A percentile compares a stretch with the other conserved stretches of the same genome.
Conservation (phyloP, 768 basidiomycete species). For the Lentinula sp. region DNA sequence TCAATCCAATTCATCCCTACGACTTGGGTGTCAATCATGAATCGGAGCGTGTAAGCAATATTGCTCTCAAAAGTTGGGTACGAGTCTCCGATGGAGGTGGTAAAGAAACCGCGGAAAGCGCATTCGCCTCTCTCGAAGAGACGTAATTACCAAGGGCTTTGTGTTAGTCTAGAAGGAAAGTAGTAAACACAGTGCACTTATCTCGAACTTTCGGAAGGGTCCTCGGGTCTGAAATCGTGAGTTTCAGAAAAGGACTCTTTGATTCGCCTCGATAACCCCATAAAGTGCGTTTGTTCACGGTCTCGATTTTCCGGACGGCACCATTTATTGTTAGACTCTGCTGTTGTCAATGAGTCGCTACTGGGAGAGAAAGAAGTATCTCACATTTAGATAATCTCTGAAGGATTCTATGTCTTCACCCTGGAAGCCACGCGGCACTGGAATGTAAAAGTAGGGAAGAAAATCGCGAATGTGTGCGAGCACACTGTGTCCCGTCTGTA, state of each 20-base stretch:
- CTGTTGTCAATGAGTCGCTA: not conserved
- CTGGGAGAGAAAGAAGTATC: conserved; percentile 17
- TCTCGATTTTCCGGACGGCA: conserved; percentile 47
- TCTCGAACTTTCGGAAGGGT: conserved; percentile 87
- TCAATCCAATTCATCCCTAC: conserved; percentile 99
- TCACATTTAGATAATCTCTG: conserved; percentile 67
- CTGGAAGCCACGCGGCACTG: conserved; percentile 79
- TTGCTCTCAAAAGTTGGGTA: conserved; percentile 89
- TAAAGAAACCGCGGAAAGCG: conserved; percentile 54
- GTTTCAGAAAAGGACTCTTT: conserved; percentile 74
- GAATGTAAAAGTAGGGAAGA: conserved; percentile 89
- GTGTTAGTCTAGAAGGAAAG: conserved; percentile 10
- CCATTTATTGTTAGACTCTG: conserved; percentile 27
- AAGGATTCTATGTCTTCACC: conserved; percentile 64
- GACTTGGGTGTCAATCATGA: conserved; percentile 98
- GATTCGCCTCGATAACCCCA: conserved; percentile 90
- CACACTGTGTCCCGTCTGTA: conserved; percentile 82
- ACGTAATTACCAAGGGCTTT: conserved; percentile 30
- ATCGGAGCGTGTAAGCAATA: conserved; percentile 83
- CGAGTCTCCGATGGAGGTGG: conserved; percentile 28
- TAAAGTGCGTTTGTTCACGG: conserved; percentile 63
- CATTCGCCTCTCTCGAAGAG: conserved; percentile 74
- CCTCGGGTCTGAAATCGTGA: conserved; percentile 69
- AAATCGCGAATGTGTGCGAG: conserved; percentile 79
- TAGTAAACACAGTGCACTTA: conserved; percentile 38